Evolutionary conservation across 2,329 filamentous ascomycete species (phyloP).

Genomic region (Rhinocladiella mackenziei): DNA sequence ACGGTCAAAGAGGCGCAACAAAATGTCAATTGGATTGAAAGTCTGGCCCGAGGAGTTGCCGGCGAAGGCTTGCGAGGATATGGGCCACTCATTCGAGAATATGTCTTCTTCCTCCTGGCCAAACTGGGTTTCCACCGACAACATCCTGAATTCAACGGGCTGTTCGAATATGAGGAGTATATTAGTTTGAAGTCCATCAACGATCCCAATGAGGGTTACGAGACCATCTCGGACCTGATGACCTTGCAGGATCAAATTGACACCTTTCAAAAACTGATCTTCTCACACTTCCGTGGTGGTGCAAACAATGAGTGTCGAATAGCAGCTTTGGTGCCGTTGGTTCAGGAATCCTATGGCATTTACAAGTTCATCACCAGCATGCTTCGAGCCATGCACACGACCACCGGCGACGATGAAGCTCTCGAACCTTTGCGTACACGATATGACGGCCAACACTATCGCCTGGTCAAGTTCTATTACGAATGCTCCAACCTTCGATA

Average conservation of each 20-base stretch:
- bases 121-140: slow-evolving; percentile 96
- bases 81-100: slow-evolving; percentile 88
- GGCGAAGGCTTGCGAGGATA: slow-evolving; percentile 85
- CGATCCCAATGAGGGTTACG: slow-evolving; percentile 93
- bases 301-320: slow-evolving; percentile 96
- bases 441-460: slow-evolving; percentile 95
- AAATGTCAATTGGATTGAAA: slow-evolving; percentile 88
- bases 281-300: slow-evolving; percentile 88
- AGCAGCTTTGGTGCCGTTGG: slow-evolving; percentile 84
- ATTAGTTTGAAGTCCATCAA: slow-evolving; percentile 97
- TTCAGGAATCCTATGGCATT: slow-evolving; percentile 97
- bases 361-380: slow-evolving; percentile 99
- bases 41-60: slow-evolving; percentile 74
- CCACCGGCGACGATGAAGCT: slow-evolving; percentile 89
- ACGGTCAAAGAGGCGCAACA: slow-evolving; percentile 83
- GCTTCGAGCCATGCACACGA: slow-evolving; percentile 94
- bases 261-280: slow-evolving; percentile 96
- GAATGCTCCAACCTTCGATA: slow-evolving; percentile 98
- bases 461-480: slow-evolving; percentile 96
- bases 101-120: slow-evolving; percentile 89
- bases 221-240: slow-evolving; percentile 97
- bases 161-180: slow-evolving; percentile 98
- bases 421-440: slow-evolving; percentile 80
- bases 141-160: slow-evolving; percentile 94
- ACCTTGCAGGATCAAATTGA: slow-evolving; percentile 96